Evolutionary conservation across 2,329 filamentous ascomycete species (phyloP).

Genomic region (Annulohypoxylon truncatum): DNA sequence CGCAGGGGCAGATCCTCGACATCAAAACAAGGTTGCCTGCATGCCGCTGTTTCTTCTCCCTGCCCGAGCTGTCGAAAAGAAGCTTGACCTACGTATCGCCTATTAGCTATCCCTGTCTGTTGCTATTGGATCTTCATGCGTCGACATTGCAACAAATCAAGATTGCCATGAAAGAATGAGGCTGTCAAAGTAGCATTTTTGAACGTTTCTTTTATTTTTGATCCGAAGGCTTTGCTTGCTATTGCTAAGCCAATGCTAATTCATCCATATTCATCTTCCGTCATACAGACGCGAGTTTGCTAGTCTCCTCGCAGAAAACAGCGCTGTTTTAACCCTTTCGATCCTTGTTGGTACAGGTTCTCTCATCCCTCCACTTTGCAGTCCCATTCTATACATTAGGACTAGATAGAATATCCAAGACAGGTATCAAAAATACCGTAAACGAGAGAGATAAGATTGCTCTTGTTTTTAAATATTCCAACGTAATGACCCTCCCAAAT

Average conservation of each 20-base stretch:
- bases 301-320: slow-evolving; percentile 15
- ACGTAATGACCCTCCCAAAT: slow-evolving; percentile 12
- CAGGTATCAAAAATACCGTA: slow-evolving; percentile 13
- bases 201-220: slow-evolving; percentile 21
- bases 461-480: slow-evolving; percentile 38
- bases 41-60: slow-evolving; percentile 31
- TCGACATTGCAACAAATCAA: not conserved
- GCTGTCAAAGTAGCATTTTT: slow-evolving; percentile 8
- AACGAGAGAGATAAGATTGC: slow-evolving; percentile 38
- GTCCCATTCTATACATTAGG: slow-evolving; percentile 42
- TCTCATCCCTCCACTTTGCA: slow-evolving; percentile 28
- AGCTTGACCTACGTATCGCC: slow-evolving; percentile 15
- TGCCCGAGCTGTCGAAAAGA: slow-evolving; percentile 20
- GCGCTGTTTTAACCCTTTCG: slow-evolving; percentile 12
- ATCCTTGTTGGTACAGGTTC: slow-evolving; percentile 31
- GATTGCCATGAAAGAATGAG: slow-evolving; percentile 8
- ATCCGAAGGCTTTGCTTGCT: slow-evolving; percentile 21
- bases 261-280: slow-evolving; percentile 33
- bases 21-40: slow-evolving; percentile 40
- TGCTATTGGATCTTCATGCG: slow-evolving; percentile 3
- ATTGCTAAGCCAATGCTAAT: slow-evolving; percentile 16
- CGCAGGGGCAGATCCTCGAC: slow-evolving; percentile 29
- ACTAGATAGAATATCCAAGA: slow-evolving; percentile 30
- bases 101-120: slow-evolving; percentile 4
- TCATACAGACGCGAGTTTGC: slow-evolving; percentile 31